Percentiles rank a stretch among this genome's conserved stretches.
These are phyloP conservation scores for Aspergillus wentii DNA, from an alignment of 495 filamentous ascomycete genomes.

Conservation along the genomic window DNA sequence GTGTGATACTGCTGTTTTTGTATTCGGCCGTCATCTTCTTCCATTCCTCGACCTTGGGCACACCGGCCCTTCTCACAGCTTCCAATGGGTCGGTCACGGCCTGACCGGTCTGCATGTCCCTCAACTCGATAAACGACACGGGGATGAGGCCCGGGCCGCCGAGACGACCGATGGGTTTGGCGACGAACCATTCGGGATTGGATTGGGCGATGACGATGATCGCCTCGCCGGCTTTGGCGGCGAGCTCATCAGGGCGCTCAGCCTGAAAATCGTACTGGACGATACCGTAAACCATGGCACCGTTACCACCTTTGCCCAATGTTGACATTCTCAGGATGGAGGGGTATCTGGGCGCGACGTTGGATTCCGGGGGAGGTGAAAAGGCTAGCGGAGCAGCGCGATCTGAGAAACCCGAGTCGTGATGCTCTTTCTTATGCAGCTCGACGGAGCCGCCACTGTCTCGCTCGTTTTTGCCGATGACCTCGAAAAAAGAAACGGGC, in stretches of 20 bases:
- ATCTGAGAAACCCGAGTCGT: conserved; percentile 83
- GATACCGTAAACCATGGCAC: conserved; percentile 91
- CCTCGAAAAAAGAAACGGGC: conserved; percentile 88
- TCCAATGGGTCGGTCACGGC: conserved; percentile 79
- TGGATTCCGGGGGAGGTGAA: conserved; percentile 29
- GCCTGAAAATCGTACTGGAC: conserved; percentile 97
- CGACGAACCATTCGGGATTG: conserved; percentile 99
- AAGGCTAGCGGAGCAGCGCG: too few species aligned
- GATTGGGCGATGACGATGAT: conserved; percentile 99
- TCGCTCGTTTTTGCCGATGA: conserved; percentile 83
- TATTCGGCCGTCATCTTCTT: conserved; percentile 99
- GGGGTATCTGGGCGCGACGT: conserved; percentile 22
- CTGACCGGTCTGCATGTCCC: conserved; percentile 85
- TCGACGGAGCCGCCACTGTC: conserved; percentile 71
- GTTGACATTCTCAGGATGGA: conserved; percentile 44
- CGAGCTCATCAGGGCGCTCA: conserved; percentile 89
- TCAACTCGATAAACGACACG: conserved; percentile 93
- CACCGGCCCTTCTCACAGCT: conserved; percentile 82
- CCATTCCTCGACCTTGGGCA: conserved; percentile 98
- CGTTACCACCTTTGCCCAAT: conserved; percentile 56
- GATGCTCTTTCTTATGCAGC: conserved; percentile 51
- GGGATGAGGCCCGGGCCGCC: conserved; percentile 94
- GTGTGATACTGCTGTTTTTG: conserved; percentile 96
- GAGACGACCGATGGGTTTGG: conserved; percentile 92
- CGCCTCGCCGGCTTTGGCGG: conserved; percentile 89